Base-by-base conservation (phyloP, 352 stramenopile species). In the Globisporangium abappressorium region DNA sequence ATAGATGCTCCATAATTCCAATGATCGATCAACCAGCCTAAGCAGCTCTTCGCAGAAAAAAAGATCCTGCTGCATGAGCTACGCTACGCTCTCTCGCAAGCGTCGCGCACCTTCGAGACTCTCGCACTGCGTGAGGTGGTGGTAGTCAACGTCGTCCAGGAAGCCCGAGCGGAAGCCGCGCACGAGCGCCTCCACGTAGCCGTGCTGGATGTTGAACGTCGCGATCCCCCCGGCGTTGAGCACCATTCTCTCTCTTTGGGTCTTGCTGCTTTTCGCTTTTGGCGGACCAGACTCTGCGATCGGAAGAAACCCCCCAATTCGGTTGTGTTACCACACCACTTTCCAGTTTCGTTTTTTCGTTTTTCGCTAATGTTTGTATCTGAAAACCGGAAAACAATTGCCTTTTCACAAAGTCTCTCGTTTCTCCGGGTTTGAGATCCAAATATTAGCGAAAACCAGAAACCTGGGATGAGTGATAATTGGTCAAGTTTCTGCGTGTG, bases 161-260 rank as follows among this genome's bases (percentile, higher is more conserved):
- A 95, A 96, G 49, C 87, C 88, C 28, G 82, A 94, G 71, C 97
- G 92, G 81, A 98, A 99, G 62, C 98, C 98, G 58, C 97, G 95
- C 68, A 99, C 90, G 58, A 99, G 81, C 11, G 94, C 97, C 75
- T 99, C 98, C 43, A 97, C 77, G 80, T 99, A 99, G 61, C 97
- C 97, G 85, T 99, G 94, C 70, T 98, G 88, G 69, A 99, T 97
- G 82, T 99, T 99, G 81, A 99, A 99, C 43, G 87, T 97, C 65
- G 85, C 78, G 74, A 99, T 93, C 67, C 93, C 88, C 36, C 97
- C 96, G 53, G 94, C 84, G n/a, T 79, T 57, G 41, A 80, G 65
- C 57, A 89, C 80, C 81, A 89, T 90, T 22, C 65, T 69, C 12
- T 65, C 43, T 41, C 43, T 15, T 41, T 54, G 57, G 12, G 14